These are phyloP conservation scores for Malassezia arunalokei DNA, from an alignment of 1,284 basidiomycete species.

Conservation along the genomic window DNA sequence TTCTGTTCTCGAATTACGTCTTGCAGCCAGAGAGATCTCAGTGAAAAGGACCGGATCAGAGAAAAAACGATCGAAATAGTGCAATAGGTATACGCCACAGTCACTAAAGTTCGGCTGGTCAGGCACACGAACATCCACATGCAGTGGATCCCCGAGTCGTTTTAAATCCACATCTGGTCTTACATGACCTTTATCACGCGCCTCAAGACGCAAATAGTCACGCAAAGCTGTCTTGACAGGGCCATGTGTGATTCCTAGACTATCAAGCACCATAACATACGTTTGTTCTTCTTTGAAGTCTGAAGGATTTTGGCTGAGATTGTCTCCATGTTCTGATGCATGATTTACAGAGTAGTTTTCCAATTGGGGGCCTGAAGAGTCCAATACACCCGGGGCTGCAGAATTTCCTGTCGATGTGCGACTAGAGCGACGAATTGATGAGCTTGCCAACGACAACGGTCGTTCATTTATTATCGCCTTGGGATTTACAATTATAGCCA, in stretches of 20 bases:
- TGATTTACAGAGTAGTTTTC: not conserved
- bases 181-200: conserved; percentile 59
- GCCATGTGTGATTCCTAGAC: conserved; percentile 60
- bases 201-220: conserved; percentile 65
- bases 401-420: not conserved
- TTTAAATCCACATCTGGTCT: conserved; percentile 9
- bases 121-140: conserved; percentile 48
- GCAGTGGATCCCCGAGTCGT: conserved; percentile 11
- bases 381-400: not conserved
- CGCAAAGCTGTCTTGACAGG: conserved; percentile 56
- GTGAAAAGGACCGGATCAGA: conserved; percentile 23
- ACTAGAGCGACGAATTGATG: not conserved
- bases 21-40: conserved; percentile 6
- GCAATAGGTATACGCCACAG: conserved; percentile 54
- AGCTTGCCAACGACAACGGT: not conserved
- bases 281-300: conserved; percentile 15
- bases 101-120: conserved; percentile 71
- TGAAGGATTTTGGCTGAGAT: conserved; percentile 1
- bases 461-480: conserved; percentile 33
- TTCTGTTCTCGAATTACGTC: not conserved
- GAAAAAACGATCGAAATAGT: conserved; percentile 40
- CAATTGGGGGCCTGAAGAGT: not conserved
- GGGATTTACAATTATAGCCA: conserved; percentile 83
- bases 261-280: conserved; percentile 55
- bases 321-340: not conserved